Evolutionary conservation across 2,329 filamentous ascomycete genomes (phyloP).

Genomic region (Tothia fuscella): DNA sequence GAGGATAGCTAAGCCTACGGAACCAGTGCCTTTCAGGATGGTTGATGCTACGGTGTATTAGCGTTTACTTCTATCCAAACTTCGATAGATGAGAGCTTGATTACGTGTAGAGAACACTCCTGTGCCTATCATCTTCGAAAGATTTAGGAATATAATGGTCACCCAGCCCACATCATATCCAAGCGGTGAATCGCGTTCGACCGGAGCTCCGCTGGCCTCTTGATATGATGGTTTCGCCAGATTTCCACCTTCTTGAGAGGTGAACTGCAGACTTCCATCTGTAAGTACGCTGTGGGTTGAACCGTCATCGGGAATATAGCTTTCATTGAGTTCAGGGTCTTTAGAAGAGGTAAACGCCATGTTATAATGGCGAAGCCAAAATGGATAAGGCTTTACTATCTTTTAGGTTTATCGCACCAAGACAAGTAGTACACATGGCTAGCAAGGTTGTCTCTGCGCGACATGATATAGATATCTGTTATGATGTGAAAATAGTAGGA

Average conservation of each 20-base stretch:
- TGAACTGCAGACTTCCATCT: constrained; percentile 33
- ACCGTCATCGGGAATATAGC: not conserved
- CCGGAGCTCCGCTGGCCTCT: constrained; percentile 49
- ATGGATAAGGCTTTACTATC: too few species aligned
- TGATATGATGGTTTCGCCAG: constrained; percentile 41
- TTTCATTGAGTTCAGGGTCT: not conserved
- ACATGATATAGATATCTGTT: too few species aligned
- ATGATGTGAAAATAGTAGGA: too few species aligned
- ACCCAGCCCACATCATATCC: constrained; percentile 44
- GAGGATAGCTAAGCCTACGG: constrained; percentile 8
- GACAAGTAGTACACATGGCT: too few species aligned
- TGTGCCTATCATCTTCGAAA: constrained; percentile 9
- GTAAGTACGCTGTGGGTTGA: constrained; percentile 10
- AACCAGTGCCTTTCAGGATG: constrained; percentile 4
- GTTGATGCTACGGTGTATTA: constrained; percentile 1
- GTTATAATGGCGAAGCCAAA: too few species aligned
- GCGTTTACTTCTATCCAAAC: too few species aligned
- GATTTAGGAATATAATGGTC: constrained; percentile 7
- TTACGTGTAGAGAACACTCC: constrained; percentile 10
- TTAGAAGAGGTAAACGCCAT: too few species aligned
- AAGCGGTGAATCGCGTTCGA: constrained; percentile 46
- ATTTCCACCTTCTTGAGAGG: constrained; percentile 36
- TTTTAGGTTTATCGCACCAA: too few species aligned
- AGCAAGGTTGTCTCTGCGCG: too few species aligned
- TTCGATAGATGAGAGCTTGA: not conserved